Percentiles rank a stretch among this genome's conserved stretches.
Conservation (phyloP, 768 basidiomycete species). For the Tephrocybe sp. region DNA sequence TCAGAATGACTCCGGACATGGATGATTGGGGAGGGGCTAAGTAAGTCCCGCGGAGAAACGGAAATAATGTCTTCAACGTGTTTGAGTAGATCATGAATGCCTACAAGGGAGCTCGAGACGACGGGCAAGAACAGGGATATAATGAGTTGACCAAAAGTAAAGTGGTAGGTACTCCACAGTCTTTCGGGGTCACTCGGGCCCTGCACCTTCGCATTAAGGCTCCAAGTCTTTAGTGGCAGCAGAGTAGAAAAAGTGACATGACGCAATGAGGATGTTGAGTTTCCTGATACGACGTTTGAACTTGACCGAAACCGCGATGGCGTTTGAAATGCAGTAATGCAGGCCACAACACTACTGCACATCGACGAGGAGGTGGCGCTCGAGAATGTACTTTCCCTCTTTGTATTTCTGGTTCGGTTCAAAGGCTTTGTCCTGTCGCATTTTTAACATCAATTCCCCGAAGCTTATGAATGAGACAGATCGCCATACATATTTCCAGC, state of each 20-base stretch:
- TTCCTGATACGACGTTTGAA: neutral
- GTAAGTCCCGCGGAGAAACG: neutral
- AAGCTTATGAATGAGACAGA: neutral
- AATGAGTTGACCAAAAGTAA: conserved; percentile 8
- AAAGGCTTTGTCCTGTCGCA: conserved; percentile 82
- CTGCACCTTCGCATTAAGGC: neutral
- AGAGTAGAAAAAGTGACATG: conserved; percentile 15
- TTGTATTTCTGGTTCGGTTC: conserved; percentile 94
- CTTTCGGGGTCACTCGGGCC: conserved; percentile 10
- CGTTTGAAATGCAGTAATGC: neutral
- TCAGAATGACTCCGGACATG: neutral
- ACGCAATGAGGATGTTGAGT: conserved; percentile 10
- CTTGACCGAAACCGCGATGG: neutral
- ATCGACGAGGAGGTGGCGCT: conserved; percentile 85
- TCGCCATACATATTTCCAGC: conserved; percentile 96
- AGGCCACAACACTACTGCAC: conserved; percentile 54
- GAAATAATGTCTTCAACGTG: neutral
- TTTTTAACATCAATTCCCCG: conserved; percentile 10
- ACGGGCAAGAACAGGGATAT: conserved; percentile 8
- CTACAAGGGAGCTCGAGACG: conserved; percentile 3
- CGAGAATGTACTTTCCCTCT: conserved; percentile 97
- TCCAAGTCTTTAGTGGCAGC: conserved; percentile 22
- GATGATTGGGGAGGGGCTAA: neutral
- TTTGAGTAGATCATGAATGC: neutral
- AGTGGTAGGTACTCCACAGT: neutral